A percentile compares a stretch with the other conserved stretches of the same genome.
phyloP scores from a whole-genome alignment of 2,329 filamentous ascomycete species.

The Penicillium hordei region DNA sequence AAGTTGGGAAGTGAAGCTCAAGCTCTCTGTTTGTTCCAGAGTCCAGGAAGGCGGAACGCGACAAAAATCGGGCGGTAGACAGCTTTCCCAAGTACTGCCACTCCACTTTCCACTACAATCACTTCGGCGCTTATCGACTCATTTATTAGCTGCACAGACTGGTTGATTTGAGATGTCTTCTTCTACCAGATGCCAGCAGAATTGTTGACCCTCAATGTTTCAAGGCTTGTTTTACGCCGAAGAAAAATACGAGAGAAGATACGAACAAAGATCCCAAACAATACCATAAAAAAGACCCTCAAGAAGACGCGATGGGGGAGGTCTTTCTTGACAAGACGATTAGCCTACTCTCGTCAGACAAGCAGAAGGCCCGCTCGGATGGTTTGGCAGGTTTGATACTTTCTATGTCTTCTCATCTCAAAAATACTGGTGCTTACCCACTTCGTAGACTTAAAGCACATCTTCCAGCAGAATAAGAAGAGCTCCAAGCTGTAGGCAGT shows the following conservation, averaged over 20 bases:
- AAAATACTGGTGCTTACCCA: neutral
- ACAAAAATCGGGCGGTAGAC: conserved; percentile 36
- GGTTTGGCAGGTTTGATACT: conserved; percentile 49
- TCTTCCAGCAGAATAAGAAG: conserved; percentile 55
- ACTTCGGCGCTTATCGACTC: conserved; percentile 8
- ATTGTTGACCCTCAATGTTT: neutral
- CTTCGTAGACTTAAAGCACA: conserved; percentile 53
- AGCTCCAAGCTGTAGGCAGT: conserved; percentile 38
- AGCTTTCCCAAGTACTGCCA: conserved; percentile 10
- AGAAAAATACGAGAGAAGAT: neutral
- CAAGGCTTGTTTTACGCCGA: neutral
- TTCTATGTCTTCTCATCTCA: neutral
- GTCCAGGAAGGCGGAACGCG: conserved; percentile 37
- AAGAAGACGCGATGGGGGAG: conserved; percentile 39
- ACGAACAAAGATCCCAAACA: neutral
- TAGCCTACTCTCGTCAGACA: conserved; percentile 45
- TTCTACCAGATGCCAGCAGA: neutral
- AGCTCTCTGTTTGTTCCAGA: conserved; percentile 30
- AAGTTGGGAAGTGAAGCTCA: conserved; percentile 24
- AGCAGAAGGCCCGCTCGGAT: conserved; percentile 48
- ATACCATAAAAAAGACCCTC: neutral
- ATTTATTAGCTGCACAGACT: neutral
- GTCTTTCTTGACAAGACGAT: conserved; percentile 45
- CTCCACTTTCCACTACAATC: conserved; percentile 11
- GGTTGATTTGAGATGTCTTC: conserved; percentile 5